Conservation (phyloP, 1,139 yeast genomes). For the Scheffersomyces illinoinensis region DNA sequence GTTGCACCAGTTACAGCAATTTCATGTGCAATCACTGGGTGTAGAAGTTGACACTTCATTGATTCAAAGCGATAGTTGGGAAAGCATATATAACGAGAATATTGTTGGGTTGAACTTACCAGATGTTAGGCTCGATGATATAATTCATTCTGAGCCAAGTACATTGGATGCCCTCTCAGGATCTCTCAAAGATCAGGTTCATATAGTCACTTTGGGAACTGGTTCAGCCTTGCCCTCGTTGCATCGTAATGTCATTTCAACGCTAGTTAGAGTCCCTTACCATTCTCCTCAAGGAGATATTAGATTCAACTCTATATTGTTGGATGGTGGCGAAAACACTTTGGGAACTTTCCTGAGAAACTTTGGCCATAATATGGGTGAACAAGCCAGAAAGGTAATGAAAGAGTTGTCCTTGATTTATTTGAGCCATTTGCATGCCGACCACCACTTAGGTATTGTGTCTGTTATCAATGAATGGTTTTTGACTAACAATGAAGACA, state of each 20-base stretch:
- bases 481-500: conserved; percentile 26
- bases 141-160: conserved; percentile 20
- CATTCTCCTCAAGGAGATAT: conserved; percentile 22
- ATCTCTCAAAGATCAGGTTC: conserved; percentile 54
- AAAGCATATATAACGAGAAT: conserved; percentile 41
- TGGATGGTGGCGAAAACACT: conserved; percentile 96
- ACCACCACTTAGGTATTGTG: conserved; percentile 87
- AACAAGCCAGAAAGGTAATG: conserved; percentile 39
- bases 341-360: conserved; percentile 69
- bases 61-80: conserved; percentile 35
- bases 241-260: conserved; percentile 81
- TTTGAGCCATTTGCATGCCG: conserved; percentile 94
- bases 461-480: conserved; percentile 74
- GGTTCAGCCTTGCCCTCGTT: conserved; percentile 92
- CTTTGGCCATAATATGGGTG: conserved; percentile 42
- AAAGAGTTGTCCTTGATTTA: conserved; percentile 64
- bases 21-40: conserved; percentile 25
- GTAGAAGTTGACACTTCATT: conserved; percentile 21
- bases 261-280: conserved; percentile 69
- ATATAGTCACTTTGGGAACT: conserved; percentile 82
- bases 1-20: conserved; percentile 35
- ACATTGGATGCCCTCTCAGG: conserved; percentile 15
- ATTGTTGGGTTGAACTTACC: conserved; percentile 31
- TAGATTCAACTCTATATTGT: conserved; percentile 47
- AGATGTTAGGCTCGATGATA: conserved; percentile 14